Evolutionary conservation across 306 rosid species (phyloP).

Genomic region (Medicago lupulina): DNA sequence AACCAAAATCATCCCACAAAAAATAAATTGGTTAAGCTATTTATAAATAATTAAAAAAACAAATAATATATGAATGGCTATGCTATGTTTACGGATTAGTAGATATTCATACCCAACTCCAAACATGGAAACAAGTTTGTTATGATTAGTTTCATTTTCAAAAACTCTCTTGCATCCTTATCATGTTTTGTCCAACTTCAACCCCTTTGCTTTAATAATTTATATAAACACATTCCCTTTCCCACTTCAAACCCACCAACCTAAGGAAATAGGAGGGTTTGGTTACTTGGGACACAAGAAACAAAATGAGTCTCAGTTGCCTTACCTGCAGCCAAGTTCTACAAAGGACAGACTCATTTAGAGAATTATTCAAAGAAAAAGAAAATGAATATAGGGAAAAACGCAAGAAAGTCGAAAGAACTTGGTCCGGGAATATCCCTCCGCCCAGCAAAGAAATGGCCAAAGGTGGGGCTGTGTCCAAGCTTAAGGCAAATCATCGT

Average conservation of each 20-base stretch:
- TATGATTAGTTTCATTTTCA: constrained; percentile 22
- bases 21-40: constrained; percentile 46
- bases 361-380: constrained; percentile 33
- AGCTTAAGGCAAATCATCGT: constrained; percentile 48
- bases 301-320: constrained; percentile 71
- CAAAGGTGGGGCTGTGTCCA: constrained; percentile 22
- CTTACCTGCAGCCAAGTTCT: constrained; percentile 56
- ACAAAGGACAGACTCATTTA: constrained; percentile 58
- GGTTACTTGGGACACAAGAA: constrained; percentile 42
- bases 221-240: constrained; percentile 42
- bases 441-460: neutral
- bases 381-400: constrained; percentile 33
- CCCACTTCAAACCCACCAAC: constrained; percentile 28
- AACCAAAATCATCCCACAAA: too few relatives aligned
- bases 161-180: constrained; percentile 19
- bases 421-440: constrained; percentile 61
- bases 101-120: constrained; percentile 29
- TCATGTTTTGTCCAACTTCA: constrained; percentile 29
- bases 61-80: constrained; percentile 35
- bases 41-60: neutral
- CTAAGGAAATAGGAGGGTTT: constrained; percentile 16
- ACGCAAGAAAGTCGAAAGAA: constrained; percentile 46
- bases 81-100: constrained; percentile 46
- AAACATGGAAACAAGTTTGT: constrained; percentile 38
- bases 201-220: constrained; percentile 14